These are phyloP conservation scores for Trichoderma gamsii DNA, from an alignment of 495 filamentous ascomycete species.

Conservation along the genomic window DNA sequence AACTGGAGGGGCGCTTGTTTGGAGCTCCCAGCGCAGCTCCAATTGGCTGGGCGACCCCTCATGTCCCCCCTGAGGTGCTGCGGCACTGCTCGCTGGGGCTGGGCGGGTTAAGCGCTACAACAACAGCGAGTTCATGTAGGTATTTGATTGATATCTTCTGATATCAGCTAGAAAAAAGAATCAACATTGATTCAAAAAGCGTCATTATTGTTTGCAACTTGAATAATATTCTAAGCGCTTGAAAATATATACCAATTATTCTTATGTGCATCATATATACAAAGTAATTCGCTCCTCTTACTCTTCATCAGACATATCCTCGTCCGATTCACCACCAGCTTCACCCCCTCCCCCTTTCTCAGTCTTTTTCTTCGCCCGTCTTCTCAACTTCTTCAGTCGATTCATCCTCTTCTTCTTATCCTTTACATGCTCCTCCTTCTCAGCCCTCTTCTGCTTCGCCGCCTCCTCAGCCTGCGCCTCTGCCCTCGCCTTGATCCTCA, in stretches of 20 bases:
- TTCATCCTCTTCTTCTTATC: slow-evolving; percentile 51
- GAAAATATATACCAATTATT: not conserved
- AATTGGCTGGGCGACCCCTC: slow-evolving; percentile 1
- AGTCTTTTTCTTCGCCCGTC: slow-evolving; percentile 43
- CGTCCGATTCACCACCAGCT: not conserved
- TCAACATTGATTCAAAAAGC: too few species aligned
- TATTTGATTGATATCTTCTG: too few species aligned
- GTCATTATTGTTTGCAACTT: too few species aligned
- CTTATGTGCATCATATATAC: not conserved
- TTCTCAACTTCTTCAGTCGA: slow-evolving; percentile 46
- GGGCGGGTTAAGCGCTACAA: not conserved
- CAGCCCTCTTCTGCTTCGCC: slow-evolving; percentile 24
- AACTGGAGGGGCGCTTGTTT: not conserved
- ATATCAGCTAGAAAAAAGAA: not conserved
- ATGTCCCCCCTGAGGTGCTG: not conserved
- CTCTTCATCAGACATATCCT: not conserved
- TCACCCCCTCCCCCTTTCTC: slow-evolving; percentile 32
- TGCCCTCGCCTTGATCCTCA: slow-evolving; percentile 34
- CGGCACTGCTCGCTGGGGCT: not conserved
- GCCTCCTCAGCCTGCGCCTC: slow-evolving; percentile 27
- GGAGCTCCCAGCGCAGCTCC: slow-evolving; percentile 6
- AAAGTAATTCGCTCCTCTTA: not conserved
- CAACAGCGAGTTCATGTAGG: not conserved
- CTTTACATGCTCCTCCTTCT: slow-evolving; percentile 44
- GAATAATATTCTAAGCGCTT: not conserved